phyloP scores from a whole-genome alignment of 1,284 basidiomycete species.

The Earliella scabrosa region DNA sequence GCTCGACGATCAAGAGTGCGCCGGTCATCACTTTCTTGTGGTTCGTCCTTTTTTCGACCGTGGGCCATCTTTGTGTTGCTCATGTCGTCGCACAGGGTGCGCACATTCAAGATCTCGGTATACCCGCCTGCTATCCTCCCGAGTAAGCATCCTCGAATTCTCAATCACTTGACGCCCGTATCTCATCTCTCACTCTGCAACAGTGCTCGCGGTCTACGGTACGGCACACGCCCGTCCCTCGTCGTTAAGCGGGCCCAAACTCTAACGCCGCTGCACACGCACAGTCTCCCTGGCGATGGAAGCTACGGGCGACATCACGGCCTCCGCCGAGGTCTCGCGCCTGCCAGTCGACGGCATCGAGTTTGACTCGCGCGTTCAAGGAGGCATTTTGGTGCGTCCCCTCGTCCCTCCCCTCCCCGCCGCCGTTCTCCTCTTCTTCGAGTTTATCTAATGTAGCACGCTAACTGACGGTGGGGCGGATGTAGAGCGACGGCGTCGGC shows the following conservation, averaged over 20 bases:
- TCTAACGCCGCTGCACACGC: no score
- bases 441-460: no score
- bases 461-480: neutral
- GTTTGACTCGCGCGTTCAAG: slow-evolving; percentile 81
- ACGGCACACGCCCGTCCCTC: no score
- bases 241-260: neutral
- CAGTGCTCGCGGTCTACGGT: slow-evolving; percentile 79
- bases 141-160: neutral
- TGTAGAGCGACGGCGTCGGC: slow-evolving; percentile 68
- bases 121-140: slow-evolving; percentile 83
- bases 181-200: neutral
- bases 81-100: slow-evolving; percentile 50
- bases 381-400: slow-evolving; percentile 84
- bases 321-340: slow-evolving; percentile 78
- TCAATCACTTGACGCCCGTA: neutral
- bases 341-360: slow-evolving; percentile 65
- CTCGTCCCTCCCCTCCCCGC: no score
- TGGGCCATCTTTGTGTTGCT: neutral
- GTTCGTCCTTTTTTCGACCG: slow-evolving; percentile 32
- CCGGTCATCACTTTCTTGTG: slow-evolving; percentile 83
- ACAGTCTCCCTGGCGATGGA: slow-evolving; percentile 76
- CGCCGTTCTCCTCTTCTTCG: no score
- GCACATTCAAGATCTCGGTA: slow-evolving; percentile 75
- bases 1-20: slow-evolving; percentile 61
- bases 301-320: slow-evolving; percentile 85